A percentile compares a stretch with the other conserved stretches of the same genome.
phyloP scores from a whole-genome alignment of 2,329 filamentous ascomycete genomes.

The Zasmidium citrigriseum region DNA sequence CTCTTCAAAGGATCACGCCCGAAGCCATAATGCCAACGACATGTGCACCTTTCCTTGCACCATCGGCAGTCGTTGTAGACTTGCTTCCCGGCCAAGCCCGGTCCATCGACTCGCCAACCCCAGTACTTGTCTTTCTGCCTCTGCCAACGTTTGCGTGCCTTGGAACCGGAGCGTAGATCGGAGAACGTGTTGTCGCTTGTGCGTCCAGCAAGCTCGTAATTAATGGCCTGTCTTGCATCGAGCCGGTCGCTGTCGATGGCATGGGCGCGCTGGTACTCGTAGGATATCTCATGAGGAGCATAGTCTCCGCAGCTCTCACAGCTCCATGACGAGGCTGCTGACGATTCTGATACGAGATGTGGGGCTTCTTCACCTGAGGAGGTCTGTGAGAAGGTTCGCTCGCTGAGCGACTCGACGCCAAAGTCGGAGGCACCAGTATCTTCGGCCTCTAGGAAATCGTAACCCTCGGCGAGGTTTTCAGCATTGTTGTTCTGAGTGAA shows the following conservation, averaged over 20 bases:
- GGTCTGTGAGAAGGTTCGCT: not conserved
- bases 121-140: conserved; percentile 16
- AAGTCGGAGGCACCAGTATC: not conserved
- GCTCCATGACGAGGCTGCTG: not conserved
- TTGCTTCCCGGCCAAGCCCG: conserved; percentile 10
- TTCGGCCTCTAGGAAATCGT: conserved; percentile 8
- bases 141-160: conserved; percentile 14
- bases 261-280: too few species aligned
- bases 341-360: too few species aligned
- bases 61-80: conserved; percentile 3
- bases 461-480: not conserved
- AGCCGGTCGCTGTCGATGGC: too few species aligned
- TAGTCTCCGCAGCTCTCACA: not conserved
- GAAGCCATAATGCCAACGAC: too few species aligned
- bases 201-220: conserved; percentile 12
- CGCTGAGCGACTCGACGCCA: conserved; percentile 18
- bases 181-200: conserved; percentile 12
- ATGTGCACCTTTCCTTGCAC: too few species aligned
- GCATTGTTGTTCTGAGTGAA: not conserved
- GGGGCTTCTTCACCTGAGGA: too few species aligned
- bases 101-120: conserved; percentile 12
- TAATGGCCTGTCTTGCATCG: conserved; percentile 1
- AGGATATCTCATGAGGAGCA: not conserved
- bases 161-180: conserved; percentile 20
- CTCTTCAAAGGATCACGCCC: too few species aligned